Percentiles rank a stretch among this genome's conserved stretches.
Conservation (phyloP, 345 rosid species). For the Pugionium dolabratum region DNA sequence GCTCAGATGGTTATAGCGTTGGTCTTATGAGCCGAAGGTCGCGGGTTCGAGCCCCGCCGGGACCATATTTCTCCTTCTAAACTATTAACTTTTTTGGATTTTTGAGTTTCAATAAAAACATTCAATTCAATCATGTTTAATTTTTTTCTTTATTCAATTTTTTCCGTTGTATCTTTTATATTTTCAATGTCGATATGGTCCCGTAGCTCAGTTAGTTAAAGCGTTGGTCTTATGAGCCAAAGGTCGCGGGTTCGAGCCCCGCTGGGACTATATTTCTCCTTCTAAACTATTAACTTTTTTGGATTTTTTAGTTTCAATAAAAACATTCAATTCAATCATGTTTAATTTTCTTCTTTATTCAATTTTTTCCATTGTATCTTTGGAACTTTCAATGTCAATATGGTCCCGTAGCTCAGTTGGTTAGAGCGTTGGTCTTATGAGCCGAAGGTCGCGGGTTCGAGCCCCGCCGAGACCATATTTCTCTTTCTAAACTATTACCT, state of each 20-base stretch:
- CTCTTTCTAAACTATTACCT: too few species aligned
- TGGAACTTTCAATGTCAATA: too few species aligned
- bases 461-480: slow-evolving; percentile 75
- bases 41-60: slow-evolving; percentile 97
- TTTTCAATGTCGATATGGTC: slow-evolving; percentile 41
- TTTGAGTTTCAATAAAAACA: too few species aligned
- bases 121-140: too few species aligned
- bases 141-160: too few species aligned
- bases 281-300: too few species aligned
- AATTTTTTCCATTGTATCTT: too few species aligned
- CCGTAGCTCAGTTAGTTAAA: slow-evolving; percentile 99
- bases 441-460: slow-evolving; percentile 98
- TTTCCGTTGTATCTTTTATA: too few species aligned
- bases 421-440: slow-evolving; percentile 99
- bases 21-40: slow-evolving; percentile 99
- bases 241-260: slow-evolving; percentile 96
- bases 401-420: slow-evolving; percentile 99
- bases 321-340: too few species aligned
- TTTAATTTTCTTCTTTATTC: too few species aligned
- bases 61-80: slow-evolving; percentile 38
- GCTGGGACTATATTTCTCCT: slow-evolving; percentile 56
- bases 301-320: too few species aligned
- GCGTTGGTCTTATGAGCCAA: slow-evolving; percentile 99
- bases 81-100: too few species aligned
- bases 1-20: slow-evolving; percentile 99